Evolutionary conservation across 176 grass and related monocot species (phyloP), one percentile per base, ranked within the genome.

Genomic region (Elaeis guineensis): DNA sequence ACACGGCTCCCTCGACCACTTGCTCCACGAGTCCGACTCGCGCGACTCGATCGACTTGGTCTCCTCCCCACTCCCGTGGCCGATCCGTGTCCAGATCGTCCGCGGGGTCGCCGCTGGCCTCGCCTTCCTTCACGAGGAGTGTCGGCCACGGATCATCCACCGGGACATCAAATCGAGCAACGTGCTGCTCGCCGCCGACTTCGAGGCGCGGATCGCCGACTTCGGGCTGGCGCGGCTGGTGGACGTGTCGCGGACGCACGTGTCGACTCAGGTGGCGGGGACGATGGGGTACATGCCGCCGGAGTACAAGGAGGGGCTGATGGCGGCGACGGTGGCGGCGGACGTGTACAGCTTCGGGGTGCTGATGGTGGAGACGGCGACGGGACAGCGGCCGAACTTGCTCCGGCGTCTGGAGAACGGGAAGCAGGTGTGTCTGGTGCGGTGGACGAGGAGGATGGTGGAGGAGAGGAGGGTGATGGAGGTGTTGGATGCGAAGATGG

Each of bases 281-380:
- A 90, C 92, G 44, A 80, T 75, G 19, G 91, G 91, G 83, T 97
- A 97, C 59, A 82, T 97, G 72, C 75, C 92, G 12, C 92, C 92
- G 0, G 92, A 88, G 75, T 69, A 83, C 3, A 65, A 61, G 44
- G 78, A 61, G 3, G 92, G 92, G 0, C 70, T 73, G 22, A 32
- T 64, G 16, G 25, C 39, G 5, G 80, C 83, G 7, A 90, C 83
- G 7, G 24, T 62, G 0, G 79, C 69, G 56, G 87, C 83, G 0
- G 92, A 97, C 25, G 87, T 90, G 9, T 97, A 97, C 18, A 97
- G 87, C 68, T 97, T 85, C 4, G 92, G 87, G 2, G 75, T 88
- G 3, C 57, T 97, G 5, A 29, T 90, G 69, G 69, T 90, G 2
- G 92, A 96, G 67, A 63, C 72, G 16, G 81, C 72, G n/a, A 72